These are phyloP conservation scores for Endoconidiophora laricicola DNA, from an alignment of 2,329 filamentous ascomycete genomes.

Conservation along the genomic window DNA sequence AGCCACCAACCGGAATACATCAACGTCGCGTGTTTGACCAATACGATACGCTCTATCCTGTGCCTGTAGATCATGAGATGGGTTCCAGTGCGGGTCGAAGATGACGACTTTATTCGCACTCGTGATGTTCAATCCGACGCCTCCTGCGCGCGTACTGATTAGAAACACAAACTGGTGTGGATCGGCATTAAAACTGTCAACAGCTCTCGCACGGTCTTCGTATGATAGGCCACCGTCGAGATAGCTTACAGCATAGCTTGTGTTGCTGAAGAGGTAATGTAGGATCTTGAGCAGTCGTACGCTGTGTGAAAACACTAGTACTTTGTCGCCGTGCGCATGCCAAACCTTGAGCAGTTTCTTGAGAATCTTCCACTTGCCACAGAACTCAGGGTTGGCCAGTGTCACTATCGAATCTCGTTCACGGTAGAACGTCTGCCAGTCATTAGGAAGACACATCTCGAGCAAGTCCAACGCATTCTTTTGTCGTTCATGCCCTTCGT, in stretches of 20 bases:
- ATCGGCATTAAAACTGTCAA: conserved; percentile 85
- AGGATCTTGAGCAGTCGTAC: conserved; percentile 73
- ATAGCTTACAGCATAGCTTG: conserved; percentile 80
- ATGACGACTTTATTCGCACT: conserved; percentile 97
- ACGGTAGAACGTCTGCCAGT: conserved; percentile 53
- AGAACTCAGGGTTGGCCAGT: conserved; percentile 76
- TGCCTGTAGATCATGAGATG: conserved; percentile 82
- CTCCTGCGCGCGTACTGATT: conserved; percentile 85
- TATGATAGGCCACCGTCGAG: conserved; percentile 73
- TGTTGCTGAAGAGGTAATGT: conserved; percentile 70
- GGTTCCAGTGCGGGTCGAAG: conserved; percentile 96
- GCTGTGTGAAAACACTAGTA: conserved; percentile 86
- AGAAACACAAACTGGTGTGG: conserved; percentile 83
- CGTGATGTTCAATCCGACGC: conserved; percentile 89
- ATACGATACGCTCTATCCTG: conserved; percentile 95
- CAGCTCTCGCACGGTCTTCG: conserved; percentile 63
- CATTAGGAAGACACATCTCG: conserved; percentile 54
- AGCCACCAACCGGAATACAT: conserved; percentile 83
- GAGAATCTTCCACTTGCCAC: conserved; percentile 90
- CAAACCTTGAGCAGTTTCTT: conserved; percentile 77
- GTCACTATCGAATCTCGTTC: conserved; percentile 64
- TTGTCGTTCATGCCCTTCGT: conserved; percentile 54
- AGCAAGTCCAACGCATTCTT: conserved; percentile 56
- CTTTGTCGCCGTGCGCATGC: conserved; percentile 82
- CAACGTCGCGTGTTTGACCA: conserved; percentile 79